These are phyloP conservation scores for Metschnikowia santaceciliae DNA, from an alignment of 805 yeast species.

Conservation along the genomic window DNA sequence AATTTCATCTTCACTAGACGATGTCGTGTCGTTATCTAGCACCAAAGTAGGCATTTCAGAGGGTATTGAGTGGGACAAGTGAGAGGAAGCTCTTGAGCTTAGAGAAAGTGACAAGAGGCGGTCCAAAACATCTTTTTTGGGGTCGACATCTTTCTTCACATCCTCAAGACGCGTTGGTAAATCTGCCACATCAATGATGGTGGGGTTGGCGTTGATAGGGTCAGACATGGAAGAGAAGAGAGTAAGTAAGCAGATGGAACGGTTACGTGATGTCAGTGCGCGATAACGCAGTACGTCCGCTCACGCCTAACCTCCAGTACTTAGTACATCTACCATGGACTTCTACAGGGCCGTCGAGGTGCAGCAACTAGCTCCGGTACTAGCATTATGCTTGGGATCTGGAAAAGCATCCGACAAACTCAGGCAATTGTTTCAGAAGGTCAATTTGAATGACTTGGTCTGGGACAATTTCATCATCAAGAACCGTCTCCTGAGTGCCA, in stretches of 20 bases:
- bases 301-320: background rate
- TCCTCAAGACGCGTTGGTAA: slow-evolving; percentile 62
- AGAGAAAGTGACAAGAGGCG: slow-evolving; percentile 33
- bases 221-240: slow-evolving; percentile 56
- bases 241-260: background rate
- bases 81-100: background rate
- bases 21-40: slow-evolving; percentile 19
- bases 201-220: slow-evolving; percentile 88
- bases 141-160: slow-evolving; percentile 8
- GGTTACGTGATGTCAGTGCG: background rate
- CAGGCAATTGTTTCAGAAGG: slow-evolving; percentile 10
- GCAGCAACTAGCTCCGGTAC: slow-evolving; percentile 36
- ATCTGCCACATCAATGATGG: slow-evolving; percentile 66
- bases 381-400: slow-evolving; percentile 15
- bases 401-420: slow-evolving; percentile 5
- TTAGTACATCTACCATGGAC: slow-evolving; percentile 25
- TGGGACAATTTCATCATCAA: slow-evolving; percentile 40
- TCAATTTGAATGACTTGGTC: slow-evolving; percentile 17
- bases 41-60: slow-evolving; percentile 25
- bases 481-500: slow-evolving; percentile 32
- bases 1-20: slow-evolving; percentile 13
- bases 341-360: slow-evolving; percentile 24
- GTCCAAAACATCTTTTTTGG: slow-evolving; percentile 21
- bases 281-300: slow-evolving; percentile 2
- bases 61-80: slow-evolving; percentile 1